Evolutionary conservation across 805 yeast species (phyloP).

Genomic region (Nakazawaea ambrosiae): DNA sequence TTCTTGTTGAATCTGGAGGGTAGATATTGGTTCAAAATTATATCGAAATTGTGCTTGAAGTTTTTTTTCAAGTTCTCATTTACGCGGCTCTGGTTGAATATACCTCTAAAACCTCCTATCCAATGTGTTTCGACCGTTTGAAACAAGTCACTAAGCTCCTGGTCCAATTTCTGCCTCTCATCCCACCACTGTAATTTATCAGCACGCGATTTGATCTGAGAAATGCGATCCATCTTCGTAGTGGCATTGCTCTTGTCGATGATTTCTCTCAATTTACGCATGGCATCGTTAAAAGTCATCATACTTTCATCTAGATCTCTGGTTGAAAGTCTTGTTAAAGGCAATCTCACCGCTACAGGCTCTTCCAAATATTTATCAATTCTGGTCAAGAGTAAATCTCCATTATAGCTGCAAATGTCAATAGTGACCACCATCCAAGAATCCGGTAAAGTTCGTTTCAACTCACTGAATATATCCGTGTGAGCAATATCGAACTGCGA

Average conservation of each 20-base stretch:
- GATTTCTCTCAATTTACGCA: slow-evolving; percentile 39
- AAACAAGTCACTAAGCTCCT: slow-evolving; percentile 45
- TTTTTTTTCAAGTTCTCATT: slow-evolving; percentile 18
- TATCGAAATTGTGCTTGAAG: slow-evolving; percentile 31
- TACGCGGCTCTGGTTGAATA: slow-evolving; percentile 37
- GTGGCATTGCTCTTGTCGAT: slow-evolving; percentile 56
- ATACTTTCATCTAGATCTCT: slow-evolving; percentile 33
- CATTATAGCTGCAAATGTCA: slow-evolving; percentile 51
- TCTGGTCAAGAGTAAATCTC: slow-evolving; percentile 50
- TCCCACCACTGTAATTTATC: slow-evolving; percentile 78
- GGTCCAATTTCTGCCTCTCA: slow-evolving; percentile 54
- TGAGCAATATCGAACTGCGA: not conserved
- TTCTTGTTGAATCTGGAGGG: slow-evolving; percentile 36
- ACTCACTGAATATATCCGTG: not conserved
- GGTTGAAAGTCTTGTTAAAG: slow-evolving; percentile 43
- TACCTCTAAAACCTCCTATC: slow-evolving; percentile 71
- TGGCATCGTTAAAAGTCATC: slow-evolving; percentile 38
- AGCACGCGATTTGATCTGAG: slow-evolving; percentile 44
- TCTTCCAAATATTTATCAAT: slow-evolving; percentile 22
- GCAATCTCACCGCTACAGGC: slow-evolving; percentile 50
- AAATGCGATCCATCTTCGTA: slow-evolving; percentile 47
- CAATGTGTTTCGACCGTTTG: slow-evolving; percentile 52
- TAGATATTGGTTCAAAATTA: slow-evolving; percentile 34
- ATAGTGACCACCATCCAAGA: slow-evolving; percentile 56
- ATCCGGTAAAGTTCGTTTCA: slow-evolving; percentile 26